Percentiles rank a stretch among this genome's conserved stretches.
These are phyloP conservation scores for Fusarium buxicola DNA, from an alignment of 2,329 filamentous ascomycete species.

Conservation along the genomic window DNA sequence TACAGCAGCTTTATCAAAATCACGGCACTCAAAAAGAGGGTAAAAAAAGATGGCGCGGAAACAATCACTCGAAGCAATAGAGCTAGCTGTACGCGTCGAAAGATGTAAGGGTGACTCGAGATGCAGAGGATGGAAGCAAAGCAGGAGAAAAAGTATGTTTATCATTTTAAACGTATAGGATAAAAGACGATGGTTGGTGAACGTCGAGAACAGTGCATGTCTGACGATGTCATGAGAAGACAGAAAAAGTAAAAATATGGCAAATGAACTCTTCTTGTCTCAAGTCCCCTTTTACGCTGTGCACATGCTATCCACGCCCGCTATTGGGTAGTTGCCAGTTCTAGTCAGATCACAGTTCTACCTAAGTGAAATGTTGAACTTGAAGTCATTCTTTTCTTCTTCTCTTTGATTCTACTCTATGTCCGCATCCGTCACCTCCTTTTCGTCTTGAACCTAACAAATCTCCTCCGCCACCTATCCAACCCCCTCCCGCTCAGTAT, in stretches of 20 bases:
- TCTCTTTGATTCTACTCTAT: conserved; percentile 30
- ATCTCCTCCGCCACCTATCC: conserved; percentile 26
- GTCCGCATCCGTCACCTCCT: conserved; percentile 4
- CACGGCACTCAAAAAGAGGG: background rate
- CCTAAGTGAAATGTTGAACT: background rate
- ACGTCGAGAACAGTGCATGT: no score
- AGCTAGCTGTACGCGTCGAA: background rate
- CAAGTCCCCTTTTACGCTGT: no score
- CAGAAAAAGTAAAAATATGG: no score
- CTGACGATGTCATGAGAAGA: no score
- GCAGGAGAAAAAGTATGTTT: no score
- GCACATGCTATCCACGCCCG: no score
- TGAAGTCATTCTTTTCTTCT: conserved; percentile 26
- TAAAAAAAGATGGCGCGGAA: no score
- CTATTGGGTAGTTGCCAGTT: no score
- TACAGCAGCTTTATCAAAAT: background rate
- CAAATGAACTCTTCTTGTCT: no score
- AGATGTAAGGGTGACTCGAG: background rate
- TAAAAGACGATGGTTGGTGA: no score
- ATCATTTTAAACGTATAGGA: no score
- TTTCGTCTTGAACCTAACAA: conserved; percentile 8
- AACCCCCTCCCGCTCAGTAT: conserved; percentile 10
- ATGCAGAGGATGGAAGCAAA: background rate
- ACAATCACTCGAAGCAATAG: background rate
- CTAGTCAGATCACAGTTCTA: no score